Percentiles rank a stretch among this genome's conserved stretches.
Conservation (phyloP, 352 stramenopile genomes). For the Albugo candida region DNA sequence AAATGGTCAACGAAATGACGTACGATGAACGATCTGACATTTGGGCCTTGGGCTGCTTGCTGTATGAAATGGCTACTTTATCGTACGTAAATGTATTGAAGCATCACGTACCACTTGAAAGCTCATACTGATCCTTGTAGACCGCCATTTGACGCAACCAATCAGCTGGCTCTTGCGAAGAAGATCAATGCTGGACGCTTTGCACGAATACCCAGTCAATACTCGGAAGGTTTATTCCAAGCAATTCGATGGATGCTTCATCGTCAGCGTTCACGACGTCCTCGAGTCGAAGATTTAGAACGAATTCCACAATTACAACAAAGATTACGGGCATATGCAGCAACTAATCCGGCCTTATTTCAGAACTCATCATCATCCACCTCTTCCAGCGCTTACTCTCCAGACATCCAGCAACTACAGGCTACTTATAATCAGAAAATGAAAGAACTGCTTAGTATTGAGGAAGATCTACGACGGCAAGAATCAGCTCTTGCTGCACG, state of each 20-base stretch:
- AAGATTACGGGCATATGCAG: conserved; percentile 54
- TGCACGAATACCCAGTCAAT: conserved; percentile 74
- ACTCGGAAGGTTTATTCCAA: conserved; percentile 81
- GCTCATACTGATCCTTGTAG: conserved; percentile 4
- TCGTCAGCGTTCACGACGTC: conserved; percentile 54
- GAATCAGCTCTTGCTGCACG: conserved; percentile 64
- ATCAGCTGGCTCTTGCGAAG: conserved; percentile 82
- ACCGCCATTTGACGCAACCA: conserved; percentile 83
- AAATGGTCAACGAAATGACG: conserved; percentile 85
- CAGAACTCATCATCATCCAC: too few species aligned
- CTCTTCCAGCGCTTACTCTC: too few species aligned
- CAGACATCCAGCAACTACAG: too few species aligned
- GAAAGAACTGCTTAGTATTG: conserved; percentile 73
- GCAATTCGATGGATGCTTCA: conserved; percentile 83
- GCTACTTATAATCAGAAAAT: conserved; percentile 22
- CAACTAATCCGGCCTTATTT: conserved; percentile 12
- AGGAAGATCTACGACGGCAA: conserved; percentile 70
- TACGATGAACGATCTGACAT: conserved; percentile 87
- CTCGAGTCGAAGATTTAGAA: conserved; percentile 71
- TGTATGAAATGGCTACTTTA: conserved; percentile 83
- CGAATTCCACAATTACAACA: conserved; percentile 63
- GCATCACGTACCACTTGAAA: neutral
- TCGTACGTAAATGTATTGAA: conserved; percentile 16
- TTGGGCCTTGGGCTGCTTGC: conserved; percentile 77
- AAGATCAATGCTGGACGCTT: conserved; percentile 89